phyloP scores from a whole-genome alignment of 495 filamentous ascomycete genomes.

The Talaromyces ruber region DNA sequence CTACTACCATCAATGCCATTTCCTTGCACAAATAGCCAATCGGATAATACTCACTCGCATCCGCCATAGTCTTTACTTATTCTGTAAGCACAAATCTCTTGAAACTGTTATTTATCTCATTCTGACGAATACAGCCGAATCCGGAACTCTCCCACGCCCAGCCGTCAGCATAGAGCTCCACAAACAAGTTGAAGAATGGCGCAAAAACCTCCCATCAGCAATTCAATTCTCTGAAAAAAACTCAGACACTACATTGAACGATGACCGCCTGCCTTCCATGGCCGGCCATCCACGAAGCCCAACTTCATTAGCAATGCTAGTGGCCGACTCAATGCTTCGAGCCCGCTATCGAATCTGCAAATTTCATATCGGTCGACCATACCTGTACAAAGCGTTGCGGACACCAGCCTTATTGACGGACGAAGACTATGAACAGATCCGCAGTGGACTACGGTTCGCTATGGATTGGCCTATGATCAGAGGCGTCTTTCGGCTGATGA shows the following conservation, averaged over 20 bases:
- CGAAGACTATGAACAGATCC: constrained; percentile 37
- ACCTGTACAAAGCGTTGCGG: constrained; percentile 39
- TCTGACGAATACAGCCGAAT: constrained; percentile 25
- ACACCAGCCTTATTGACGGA: constrained; percentile 29
- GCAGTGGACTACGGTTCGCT: constrained; percentile 30
- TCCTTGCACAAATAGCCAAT: constrained; percentile 40
- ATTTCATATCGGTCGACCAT: constrained; percentile 41
- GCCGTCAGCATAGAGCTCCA: constrained; percentile 36
- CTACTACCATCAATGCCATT: constrained; percentile 39
- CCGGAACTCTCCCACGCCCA: constrained; percentile 34
- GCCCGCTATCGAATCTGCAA: constrained; percentile 37
- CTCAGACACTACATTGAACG: constrained; percentile 16
- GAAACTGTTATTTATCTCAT: not conserved
- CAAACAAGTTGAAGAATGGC: constrained; percentile 41
- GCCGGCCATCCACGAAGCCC: constrained; percentile 17
- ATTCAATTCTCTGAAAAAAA: constrained; percentile 29
- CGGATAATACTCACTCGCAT: constrained; percentile 41
- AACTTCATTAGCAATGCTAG: constrained; percentile 28
- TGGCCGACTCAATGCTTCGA: constrained; percentile 39
- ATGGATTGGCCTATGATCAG: constrained; percentile 38
- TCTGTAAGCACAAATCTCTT: constrained; percentile 21
- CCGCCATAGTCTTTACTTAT: constrained; percentile 39
- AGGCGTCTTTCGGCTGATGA: constrained; percentile 38
- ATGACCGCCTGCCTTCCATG: constrained; percentile 12
- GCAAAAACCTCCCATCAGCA: constrained; percentile 31